Evolutionary conservation across 495 filamentous ascomycete species (phyloP).

Genomic region (Aspergillus avenaceus): DNA sequence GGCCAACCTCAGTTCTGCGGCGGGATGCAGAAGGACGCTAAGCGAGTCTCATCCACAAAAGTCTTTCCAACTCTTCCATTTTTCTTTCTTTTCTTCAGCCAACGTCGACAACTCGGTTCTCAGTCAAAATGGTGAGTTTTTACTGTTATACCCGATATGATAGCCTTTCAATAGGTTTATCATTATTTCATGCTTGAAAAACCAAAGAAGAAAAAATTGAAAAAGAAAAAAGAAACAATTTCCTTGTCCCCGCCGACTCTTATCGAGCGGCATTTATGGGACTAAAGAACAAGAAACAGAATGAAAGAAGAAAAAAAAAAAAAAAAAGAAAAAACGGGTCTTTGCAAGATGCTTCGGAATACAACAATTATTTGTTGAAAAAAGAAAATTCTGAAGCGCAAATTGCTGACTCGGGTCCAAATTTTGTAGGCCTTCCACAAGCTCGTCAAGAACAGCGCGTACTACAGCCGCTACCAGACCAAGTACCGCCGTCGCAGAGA

Average conservation of each 20-base stretch:
- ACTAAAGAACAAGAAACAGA: no score
- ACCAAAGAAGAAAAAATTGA: no score
- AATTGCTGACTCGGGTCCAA: constrained; percentile 91
- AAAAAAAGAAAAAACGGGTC: constrained; percentile 53
- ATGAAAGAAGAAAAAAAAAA: constrained; percentile 9
- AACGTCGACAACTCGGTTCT: constrained; percentile 32
- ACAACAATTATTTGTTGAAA: no score
- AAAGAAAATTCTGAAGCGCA: constrained; percentile 97
- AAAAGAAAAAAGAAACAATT: constrained; percentile 8
- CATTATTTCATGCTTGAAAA: not conserved
- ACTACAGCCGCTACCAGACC: constrained; percentile 99
- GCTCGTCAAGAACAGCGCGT: constrained; percentile 90
- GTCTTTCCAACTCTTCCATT: constrained; percentile 32
- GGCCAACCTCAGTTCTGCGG: constrained; percentile 35
- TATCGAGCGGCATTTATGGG: constrained; percentile 4
- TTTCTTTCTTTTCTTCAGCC: constrained; percentile 23
- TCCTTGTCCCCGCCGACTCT: not conserved
- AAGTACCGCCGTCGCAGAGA: constrained; percentile 97
- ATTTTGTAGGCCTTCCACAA: constrained; percentile 83
- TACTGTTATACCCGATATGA: constrained; percentile 21
- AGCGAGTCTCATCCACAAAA: constrained; percentile 45
- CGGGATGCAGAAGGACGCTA: constrained; percentile 43
- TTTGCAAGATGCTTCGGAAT: constrained; percentile 98
- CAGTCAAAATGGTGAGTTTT: constrained; percentile 51
- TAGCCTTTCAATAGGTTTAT: constrained; percentile 5